Base-by-base conservation (phyloP, 2,329 filamentous ascomycete genomes). In the Lecanosticta acicola region DNA sequence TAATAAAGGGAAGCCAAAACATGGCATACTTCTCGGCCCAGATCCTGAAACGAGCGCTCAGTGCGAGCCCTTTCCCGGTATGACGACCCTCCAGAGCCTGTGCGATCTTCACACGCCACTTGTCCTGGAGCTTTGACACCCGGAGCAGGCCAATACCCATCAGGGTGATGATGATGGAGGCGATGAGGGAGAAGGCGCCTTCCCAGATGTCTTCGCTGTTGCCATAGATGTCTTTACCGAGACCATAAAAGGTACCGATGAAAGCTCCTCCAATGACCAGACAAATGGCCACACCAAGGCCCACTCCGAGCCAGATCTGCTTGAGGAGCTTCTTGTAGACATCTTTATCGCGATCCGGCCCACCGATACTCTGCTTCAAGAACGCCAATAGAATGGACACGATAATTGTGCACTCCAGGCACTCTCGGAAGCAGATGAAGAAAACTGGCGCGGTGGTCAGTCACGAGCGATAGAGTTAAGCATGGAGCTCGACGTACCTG, bases 401-500 rank as follows among this genome's bases (percentile, higher is more conserved):
- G 58, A 94, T 86, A 61, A 94, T 88, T 60, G 79, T 83, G 1
- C 84, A 85, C 72, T 94, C 88, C 39, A 94, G 72, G 34, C 81
- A 81, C 70, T 94, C 89, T 62, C 89, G 82, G 65, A 94, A 93
- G 69, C 87, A 83, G 65, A 95, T 86, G 71, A 95, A 90, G 72
- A 94, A 94, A 45, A 94, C 80, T 75, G 51, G 14, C 32, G 9
- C 19, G 9, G 18, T 29, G 7, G 24, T 41, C 20, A 33, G 42
- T 51, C 42, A 46, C 37, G 29, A 19, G 18, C 33, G 4, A 18
- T 18, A 32, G 19, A 9, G 14, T 18, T 10, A 34, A n/a, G 34
- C 16, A 17, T 11, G 10, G 10, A 5, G n/a, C 11, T 7, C 17
- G 10, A 50, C 56, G 32, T 47, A 78, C 75, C 70, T 54, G 84